These are phyloP conservation scores for Phaeoacremonium minimum DNA, from an alignment of 2,329 filamentous ascomycete species.

Conservation along the genomic window DNA sequence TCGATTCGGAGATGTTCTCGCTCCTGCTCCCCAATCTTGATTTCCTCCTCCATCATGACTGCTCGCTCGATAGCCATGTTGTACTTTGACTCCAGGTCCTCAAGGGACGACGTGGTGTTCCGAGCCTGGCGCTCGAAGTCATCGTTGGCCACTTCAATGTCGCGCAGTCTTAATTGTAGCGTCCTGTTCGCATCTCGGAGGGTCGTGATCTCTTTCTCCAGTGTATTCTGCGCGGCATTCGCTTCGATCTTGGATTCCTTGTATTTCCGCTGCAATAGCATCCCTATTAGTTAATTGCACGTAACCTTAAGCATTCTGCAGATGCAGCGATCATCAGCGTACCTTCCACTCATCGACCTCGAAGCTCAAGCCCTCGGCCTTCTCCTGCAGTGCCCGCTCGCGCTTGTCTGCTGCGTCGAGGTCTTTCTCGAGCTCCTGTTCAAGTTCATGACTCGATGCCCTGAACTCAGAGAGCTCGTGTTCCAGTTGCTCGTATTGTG, in stretches of 20 bases:
- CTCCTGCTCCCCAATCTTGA: conserved; percentile 87
- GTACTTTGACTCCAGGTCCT: conserved; percentile 96
- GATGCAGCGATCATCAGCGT: conserved; percentile 22
- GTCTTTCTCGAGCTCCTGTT: conserved; percentile 92
- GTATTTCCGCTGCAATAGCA: conserved; percentile 71
- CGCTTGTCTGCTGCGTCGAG: conserved; percentile 93
- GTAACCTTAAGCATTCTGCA: conserved; percentile 1
- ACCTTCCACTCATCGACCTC: conserved; percentile 99
- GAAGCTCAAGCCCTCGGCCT: conserved; percentile 77
- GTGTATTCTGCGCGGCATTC: conserved; percentile 72
- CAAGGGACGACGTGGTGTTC: conserved; percentile 90
- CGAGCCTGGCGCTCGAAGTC: conserved; percentile 95
- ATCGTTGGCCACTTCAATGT: conserved; percentile 97
- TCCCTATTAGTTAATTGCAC: neutral
- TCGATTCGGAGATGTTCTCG: conserved; percentile 86
- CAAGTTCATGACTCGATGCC: conserved; percentile 87
- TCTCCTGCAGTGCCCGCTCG: conserved; percentile 80
- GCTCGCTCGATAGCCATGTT: conserved; percentile 88
- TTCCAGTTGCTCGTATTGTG: conserved; percentile 90
- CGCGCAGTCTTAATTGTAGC: conserved; percentile 77
- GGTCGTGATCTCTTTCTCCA: conserved; percentile 94
- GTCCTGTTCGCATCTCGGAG: conserved; percentile 81
- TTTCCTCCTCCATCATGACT: conserved; percentile 93
- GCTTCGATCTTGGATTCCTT: conserved; percentile 90
- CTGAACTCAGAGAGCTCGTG: conserved; percentile 91